phyloP scores from a whole-genome alignment of 495 filamentous ascomycete species.

The Penicillium waksmanii region DNA sequence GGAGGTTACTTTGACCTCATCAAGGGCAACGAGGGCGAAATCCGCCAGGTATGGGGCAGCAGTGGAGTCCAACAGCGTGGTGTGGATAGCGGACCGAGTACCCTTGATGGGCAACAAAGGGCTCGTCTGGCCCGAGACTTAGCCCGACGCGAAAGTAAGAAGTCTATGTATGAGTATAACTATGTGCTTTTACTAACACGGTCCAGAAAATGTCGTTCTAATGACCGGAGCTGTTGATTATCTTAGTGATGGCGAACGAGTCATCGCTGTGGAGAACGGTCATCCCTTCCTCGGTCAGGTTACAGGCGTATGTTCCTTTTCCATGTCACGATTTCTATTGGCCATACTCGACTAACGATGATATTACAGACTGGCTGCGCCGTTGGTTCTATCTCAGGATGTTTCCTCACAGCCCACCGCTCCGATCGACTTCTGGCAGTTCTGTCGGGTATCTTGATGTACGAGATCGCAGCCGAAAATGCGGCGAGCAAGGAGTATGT shows the following conservation, averaged over 20 bases:
- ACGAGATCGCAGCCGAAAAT: slow-evolving; percentile 82
- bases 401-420: slow-evolving; percentile 64
- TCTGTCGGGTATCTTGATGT: slow-evolving; percentile 73
- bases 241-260: slow-evolving; percentile 71
- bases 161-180: not conserved
- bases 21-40: slow-evolving; percentile 95
- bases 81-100: slow-evolving; percentile 77
- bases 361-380: slow-evolving; percentile 72
- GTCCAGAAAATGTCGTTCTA: slow-evolving; percentile 67
- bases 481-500: slow-evolving; percentile 65
- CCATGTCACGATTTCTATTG: not conserved
- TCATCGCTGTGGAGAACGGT: slow-evolving; percentile 74
- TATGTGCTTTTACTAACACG: slow-evolving; percentile 2
- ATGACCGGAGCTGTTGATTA: slow-evolving; percentile 84
- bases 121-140: slow-evolving; percentile 64
- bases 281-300: slow-evolving; percentile 76
- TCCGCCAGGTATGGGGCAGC: slow-evolving; percentile 66
- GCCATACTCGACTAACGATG: not conserved
- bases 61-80: slow-evolving; percentile 70
- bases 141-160: slow-evolving; percentile 62
- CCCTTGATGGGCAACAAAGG: slow-evolving; percentile 56
- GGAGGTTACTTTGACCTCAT: slow-evolving; percentile 82
- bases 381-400: slow-evolving; percentile 79
- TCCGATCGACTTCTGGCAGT: slow-evolving; percentile 69
- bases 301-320: slow-evolving; percentile 62